phyloP scores from a whole-genome alignment of 2,329 filamentous ascomycete species.

The Clarireedia paspali region DNA sequence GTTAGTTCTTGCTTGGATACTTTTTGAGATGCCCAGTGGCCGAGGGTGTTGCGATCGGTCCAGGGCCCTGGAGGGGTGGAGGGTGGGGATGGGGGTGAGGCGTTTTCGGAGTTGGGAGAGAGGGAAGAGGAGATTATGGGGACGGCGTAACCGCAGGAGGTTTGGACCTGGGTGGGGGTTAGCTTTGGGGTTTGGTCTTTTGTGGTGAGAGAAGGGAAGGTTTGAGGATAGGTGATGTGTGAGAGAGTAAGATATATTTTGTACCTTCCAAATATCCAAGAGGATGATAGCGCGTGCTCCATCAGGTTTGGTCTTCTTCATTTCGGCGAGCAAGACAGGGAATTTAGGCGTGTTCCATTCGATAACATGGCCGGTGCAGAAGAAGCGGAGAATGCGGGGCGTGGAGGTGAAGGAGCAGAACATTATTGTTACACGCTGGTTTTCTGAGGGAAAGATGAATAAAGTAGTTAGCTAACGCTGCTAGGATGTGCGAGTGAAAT shows the following conservation, averaged over 20 bases:
- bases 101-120: background rate
- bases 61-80: background rate
- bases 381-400: constrained; percentile 57
- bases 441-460: constrained; percentile 49
- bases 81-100: background rate
- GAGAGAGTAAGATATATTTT: background rate
- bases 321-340: constrained; percentile 33
- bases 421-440: constrained; percentile 66
- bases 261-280: constrained; percentile 43
- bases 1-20: background rate
- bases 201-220: background rate
- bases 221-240: no score
- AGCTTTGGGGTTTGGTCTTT: background rate
- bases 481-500: background rate
- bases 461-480: background rate
- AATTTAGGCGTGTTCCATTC: constrained; percentile 51
- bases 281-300: constrained; percentile 54
- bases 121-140: constrained; percentile 29
- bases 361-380: constrained; percentile 50
- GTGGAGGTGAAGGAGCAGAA: constrained; percentile 57
- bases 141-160: constrained; percentile 58
- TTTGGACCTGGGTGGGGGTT: constrained; percentile 44
- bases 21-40: background rate
- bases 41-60: background rate
- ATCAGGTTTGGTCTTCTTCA: constrained; percentile 37